Conservation (phyloP, 139 green algal genomes). For the Chara braunii region DNA sequence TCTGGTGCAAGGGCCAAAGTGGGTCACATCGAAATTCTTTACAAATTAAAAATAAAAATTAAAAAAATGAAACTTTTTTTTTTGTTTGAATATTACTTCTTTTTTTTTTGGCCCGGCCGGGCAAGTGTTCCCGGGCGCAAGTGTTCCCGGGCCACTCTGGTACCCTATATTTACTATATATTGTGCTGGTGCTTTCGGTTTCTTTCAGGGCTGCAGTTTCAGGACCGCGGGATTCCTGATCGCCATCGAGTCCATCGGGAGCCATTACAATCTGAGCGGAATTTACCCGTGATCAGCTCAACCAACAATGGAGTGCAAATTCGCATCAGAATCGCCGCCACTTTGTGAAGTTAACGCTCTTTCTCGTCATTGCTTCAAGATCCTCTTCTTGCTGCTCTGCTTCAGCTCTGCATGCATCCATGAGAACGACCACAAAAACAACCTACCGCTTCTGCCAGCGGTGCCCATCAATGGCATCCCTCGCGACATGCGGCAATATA, state of each 20-base stretch:
- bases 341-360: not conserved
- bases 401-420: not conserved
- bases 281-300: constrained; percentile 20
- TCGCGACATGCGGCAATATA: too few species aligned
- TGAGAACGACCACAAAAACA: not conserved
- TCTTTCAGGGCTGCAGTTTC: constrained; percentile 34
- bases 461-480: too few species aligned
- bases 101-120: constrained; percentile 9
- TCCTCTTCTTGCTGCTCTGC: not conserved
- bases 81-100: constrained; percentile 19
- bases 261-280: constrained; percentile 26
- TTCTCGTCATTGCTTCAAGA: not conserved
- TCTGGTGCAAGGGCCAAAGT: not conserved
- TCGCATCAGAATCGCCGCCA: too few species aligned
- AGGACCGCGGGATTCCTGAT: constrained; percentile 31
- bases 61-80: constrained; percentile 9
- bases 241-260: constrained; percentile 35
- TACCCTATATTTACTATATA: not conserved
- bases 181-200: not conserved
- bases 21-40: not conserved
- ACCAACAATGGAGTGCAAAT: not conserved
- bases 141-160: not conserved
- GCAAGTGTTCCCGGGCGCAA: not conserved
- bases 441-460: too few species aligned
- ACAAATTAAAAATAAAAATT: not conserved